Evolutionary conservation across 345 rosid genomes (phyloP).

Genomic region (Eutrema japonicum): DNA sequence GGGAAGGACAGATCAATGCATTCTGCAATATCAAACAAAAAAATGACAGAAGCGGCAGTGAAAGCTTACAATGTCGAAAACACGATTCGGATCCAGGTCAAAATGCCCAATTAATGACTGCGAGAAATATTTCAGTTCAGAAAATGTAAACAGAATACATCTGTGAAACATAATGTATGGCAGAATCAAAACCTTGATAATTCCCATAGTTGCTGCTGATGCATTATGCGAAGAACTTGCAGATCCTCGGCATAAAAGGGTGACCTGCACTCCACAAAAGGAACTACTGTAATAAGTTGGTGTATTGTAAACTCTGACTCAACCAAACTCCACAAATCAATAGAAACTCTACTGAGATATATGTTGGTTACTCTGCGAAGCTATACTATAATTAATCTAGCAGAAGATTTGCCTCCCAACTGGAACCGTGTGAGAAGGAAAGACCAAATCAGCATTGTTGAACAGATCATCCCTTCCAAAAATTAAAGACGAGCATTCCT

Average conservation of each 20-base stretch:
- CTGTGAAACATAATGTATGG: slow-evolving; percentile 12
- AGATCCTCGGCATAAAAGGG: slow-evolving; percentile 85
- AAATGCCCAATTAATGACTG: slow-evolving; percentile 99
- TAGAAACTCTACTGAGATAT: slow-evolving; percentile 21
- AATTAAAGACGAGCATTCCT: slow-evolving; percentile 17
- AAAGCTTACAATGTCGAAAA: slow-evolving; percentile 94
- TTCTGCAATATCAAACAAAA: slow-evolving; percentile 31
- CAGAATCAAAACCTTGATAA: slow-evolving; percentile 73
- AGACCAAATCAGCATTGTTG: slow-evolving; percentile 27
- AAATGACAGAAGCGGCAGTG: slow-evolving; percentile 17
- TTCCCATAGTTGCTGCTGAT: slow-evolving; percentile 82
- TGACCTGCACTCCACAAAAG: slow-evolving; percentile 59
- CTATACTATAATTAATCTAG: slow-evolving; percentile 24
- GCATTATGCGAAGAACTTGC: slow-evolving; percentile 65
- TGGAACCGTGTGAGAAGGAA: slow-evolving; percentile 33
- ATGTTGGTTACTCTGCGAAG: slow-evolving; percentile 18
- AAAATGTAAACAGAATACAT: slow-evolving; percentile 20
- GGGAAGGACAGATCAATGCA: slow-evolving; percentile 24
- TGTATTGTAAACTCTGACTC: slow-evolving; percentile 10
- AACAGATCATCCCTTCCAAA: slow-evolving; percentile 30
- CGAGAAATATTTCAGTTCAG: slow-evolving; percentile 45
- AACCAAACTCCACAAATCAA: slow-evolving; percentile 26
- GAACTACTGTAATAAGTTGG: slow-evolving; percentile 29
- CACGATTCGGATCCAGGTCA: slow-evolving; percentile 99
- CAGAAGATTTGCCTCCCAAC: slow-evolving; percentile 36